Evolutionary conservation across 257 asterid genomes (phyloP), one percentile per base, ranked within the genome.

Genomic region (Solanum raphanifolium): DNA sequence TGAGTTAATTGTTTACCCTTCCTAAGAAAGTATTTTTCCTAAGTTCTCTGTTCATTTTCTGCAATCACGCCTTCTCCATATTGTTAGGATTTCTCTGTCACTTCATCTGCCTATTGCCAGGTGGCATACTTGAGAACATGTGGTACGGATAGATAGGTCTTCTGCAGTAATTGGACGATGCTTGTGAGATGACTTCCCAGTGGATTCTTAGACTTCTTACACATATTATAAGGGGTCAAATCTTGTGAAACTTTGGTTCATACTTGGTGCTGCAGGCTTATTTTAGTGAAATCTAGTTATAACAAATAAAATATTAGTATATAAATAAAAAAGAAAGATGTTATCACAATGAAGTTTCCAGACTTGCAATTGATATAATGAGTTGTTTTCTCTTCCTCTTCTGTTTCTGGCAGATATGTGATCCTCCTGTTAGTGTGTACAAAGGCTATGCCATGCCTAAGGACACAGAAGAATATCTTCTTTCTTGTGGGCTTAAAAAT

Each of bases 401-500:
- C 83, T 65, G 87, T 88, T 83, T 46, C 85, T 89, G 85, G 88
- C 92, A 97, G 99, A 91, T 97, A 92, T 92, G 95, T 41, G 98
- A 97, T 87, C 98, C 98, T 90, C 98, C 99, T 39, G 99, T 93
- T 83, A 95, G 99, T 84, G 98, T 95, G 76, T 95, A 88, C 86
- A 97, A 97, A 91, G 98, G 98, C 62, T 88, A 94, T 85, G 89
- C 94, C 86, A 91, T 97, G 96, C 95, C 95, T 55, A 95, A 95
- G 92, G 98, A 95, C 88, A 94, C 99, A 18, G 98, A 95, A 88
- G 93, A 97, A 90, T 91, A 95, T 90, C 98, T 97, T 31, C 92
- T 92, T 62, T 92, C 98, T 41, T 90, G 94, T 89, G 98, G 98
- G 88, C 98, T 95, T 89, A 94, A 93, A 92, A 93, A 97, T 88